Evolutionary conservation across 129 eudicot species (phyloP).

Genomic region (Pittosporum tobira): DNA sequence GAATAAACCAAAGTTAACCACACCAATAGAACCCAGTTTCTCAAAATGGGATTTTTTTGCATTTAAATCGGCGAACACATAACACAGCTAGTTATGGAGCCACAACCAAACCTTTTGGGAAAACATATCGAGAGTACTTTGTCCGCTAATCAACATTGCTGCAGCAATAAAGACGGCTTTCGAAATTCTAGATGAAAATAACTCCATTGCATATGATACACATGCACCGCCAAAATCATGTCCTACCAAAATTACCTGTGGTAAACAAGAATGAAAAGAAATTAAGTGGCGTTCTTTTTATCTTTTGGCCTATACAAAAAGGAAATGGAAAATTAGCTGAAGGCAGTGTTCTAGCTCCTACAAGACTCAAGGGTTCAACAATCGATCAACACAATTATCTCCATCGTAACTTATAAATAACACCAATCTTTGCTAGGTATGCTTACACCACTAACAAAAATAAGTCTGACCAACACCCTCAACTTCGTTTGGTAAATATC

Average conservation of each 20-base stretch:
- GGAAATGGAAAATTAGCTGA: neutral
- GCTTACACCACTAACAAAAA: too few relatives aligned
- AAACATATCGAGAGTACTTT: conserved; percentile 83
- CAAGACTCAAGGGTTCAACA: neutral
- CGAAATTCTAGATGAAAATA: conserved; percentile 55
- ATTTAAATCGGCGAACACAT: neutral
- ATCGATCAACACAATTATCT: too few relatives aligned
- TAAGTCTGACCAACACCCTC: too few relatives aligned
- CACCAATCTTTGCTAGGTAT: too few relatives aligned
- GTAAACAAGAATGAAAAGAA: neutral
- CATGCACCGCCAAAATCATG: conserved; percentile 98
- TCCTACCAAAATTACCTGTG: conserved; percentile 92
- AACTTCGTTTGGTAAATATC: too few relatives aligned
- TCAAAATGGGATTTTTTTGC: neutral
- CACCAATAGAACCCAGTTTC: neutral
- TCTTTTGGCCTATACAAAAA: neutral
- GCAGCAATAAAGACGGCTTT: conserved; percentile 86
- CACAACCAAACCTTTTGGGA: conserved; percentile 63
- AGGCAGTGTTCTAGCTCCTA: neutral
- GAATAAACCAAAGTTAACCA: neutral
- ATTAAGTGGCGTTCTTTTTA: neutral
- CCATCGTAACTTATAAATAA: too few relatives aligned
- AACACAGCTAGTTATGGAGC: neutral
- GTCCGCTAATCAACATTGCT: conserved; percentile 73
- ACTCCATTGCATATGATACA: conserved; percentile 85